Evolutionary conservation across 352 stramenopile genomes (phyloP).

Genomic region (Phytophthora sojae): DNA sequence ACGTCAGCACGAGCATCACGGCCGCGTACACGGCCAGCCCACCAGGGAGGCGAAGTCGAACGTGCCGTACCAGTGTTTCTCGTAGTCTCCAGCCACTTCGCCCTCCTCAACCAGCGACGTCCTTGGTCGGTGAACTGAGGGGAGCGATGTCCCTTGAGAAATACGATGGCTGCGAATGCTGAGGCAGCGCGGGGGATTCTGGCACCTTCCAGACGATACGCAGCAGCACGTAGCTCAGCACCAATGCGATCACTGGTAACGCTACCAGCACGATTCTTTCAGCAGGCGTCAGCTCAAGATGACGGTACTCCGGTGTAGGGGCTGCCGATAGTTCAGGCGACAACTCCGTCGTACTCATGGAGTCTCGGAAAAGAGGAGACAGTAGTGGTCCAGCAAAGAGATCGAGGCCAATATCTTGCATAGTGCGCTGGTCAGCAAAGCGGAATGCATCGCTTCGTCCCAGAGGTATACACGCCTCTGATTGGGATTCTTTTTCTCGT

Average conservation of each 20-base stretch:
- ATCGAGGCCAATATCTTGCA: constrained; percentile 9
- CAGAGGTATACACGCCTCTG: neutral
- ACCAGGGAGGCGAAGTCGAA: constrained; percentile 75
- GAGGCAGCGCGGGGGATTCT: constrained; percentile 33
- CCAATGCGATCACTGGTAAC: constrained; percentile 55
- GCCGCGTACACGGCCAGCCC: constrained; percentile 55
- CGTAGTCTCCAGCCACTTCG: constrained; percentile 70
- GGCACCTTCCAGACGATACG: constrained; percentile 72
- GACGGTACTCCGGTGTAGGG: constrained; percentile 38
- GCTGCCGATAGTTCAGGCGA: neutral
- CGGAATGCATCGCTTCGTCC: constrained; percentile 3
- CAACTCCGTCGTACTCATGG: constrained; percentile 12
- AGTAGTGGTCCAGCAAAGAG: constrained; percentile 23
- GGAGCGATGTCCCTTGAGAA: no score
- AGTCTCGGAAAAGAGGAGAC: constrained; percentile 10
- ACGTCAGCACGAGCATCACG: constrained; percentile 67
- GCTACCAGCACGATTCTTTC: constrained; percentile 38
- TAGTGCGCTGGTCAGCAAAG: constrained; percentile 7
- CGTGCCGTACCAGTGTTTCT: constrained; percentile 54
- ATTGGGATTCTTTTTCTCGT: constrained; percentile 43
- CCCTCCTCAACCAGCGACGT: constrained; percentile 70
- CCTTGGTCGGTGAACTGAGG: constrained; percentile 45
- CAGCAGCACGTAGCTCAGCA: constrained; percentile 70
- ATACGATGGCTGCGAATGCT: constrained; percentile 39
- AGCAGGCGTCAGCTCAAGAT: constrained; percentile 28